Percentiles rank a stretch among this genome's conserved stretches.
Conservation (phyloP, 192 early-diverging fungal genomes). For the Pecoramyces ruminantium region DNA sequence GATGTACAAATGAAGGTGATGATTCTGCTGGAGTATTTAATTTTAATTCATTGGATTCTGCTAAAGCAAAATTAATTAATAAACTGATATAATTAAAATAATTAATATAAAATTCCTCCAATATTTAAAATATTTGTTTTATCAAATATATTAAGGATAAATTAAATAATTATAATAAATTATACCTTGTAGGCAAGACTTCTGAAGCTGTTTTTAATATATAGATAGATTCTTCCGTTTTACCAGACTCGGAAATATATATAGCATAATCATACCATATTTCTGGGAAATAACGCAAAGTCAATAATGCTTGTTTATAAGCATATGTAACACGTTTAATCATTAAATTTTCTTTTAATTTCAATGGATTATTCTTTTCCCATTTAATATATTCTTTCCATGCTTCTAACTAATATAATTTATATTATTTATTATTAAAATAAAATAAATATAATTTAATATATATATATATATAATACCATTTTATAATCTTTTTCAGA, state of each 20-base stretch:
- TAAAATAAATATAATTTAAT: not conserved
- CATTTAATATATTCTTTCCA: constrained; percentile 85
- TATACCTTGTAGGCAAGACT: constrained; percentile 49
- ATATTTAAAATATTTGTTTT: too few relatives aligned
- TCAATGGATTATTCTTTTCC: constrained; percentile 77
- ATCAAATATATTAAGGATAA: too few relatives aligned
- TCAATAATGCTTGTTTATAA: constrained; percentile 72
- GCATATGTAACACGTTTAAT: constrained; percentile 56
- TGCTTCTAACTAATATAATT: constrained; percentile 32
- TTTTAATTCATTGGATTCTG: constrained; percentile 22
- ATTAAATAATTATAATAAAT: too few relatives aligned
- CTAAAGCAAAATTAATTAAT: constrained; percentile 22
- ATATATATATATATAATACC: constrained; percentile 6
- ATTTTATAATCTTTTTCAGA: constrained; percentile 42
- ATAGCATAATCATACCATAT: constrained; percentile 63
- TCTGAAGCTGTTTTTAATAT: constrained; percentile 51
- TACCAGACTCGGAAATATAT: constrained; percentile 34
- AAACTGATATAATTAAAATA: too few relatives aligned
- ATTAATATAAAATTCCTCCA: too few relatives aligned
- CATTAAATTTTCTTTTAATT: constrained; percentile 27
- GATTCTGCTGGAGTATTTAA: constrained; percentile 7
- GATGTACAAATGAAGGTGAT: not conserved
- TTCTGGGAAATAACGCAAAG: constrained; percentile 72
- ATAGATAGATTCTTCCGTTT: constrained; percentile 36
- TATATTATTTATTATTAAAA: not conserved